Base-by-base conservation (phyloP, 371 early-diverging fungal genomes). In the Mucor racemosus region DNA sequence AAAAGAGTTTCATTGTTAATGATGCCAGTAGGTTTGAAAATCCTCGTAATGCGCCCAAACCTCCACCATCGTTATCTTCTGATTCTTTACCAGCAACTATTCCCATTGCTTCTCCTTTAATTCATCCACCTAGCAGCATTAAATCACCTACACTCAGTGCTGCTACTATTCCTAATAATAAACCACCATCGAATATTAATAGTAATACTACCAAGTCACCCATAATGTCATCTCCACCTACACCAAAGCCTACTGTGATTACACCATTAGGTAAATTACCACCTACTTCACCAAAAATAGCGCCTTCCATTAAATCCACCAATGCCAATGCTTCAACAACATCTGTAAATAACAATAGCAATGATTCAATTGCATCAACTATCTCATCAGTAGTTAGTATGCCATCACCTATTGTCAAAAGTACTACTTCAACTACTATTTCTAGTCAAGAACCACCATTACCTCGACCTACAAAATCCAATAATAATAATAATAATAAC, bases 41-140 rank as follows among this genome's bases (percentile, higher is more conserved):
- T 10, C 77, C 77, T 11, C 62, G 75, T 26, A 71, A 72, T 31
- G 77, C 75, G 1, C 78, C 78, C 13, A 71, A 73, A 62, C 79
- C 79, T 0, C 80, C 80, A 4, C 13, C 36, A 19, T 41, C 60
- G 11, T 10, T 41, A 4, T 60, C 60, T 34, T 34, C 60, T 34
- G 60, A 31, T 34, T 21, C 48, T 21, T 36, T 56, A 15, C 34
- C 64, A 13, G 39, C 56, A 21, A 31, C 60, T 14, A 35, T 36
- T 13, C 41, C 66, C 42, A 53, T 38, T 33, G 31, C 59, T 1
- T 14, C 39, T 15, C 48, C 58, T 5, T 53, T 26, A 31, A 53
- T 53, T 14, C 53, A 53, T 4, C 53, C 53, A 1, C 53, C 53
- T 14, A 14, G 53, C 11, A 53, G 53, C 53, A 46, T 60, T 5